Conservation (phyloP, 2,329 filamentous ascomycete genomes). For the Magnaporthales sp. region DNA sequence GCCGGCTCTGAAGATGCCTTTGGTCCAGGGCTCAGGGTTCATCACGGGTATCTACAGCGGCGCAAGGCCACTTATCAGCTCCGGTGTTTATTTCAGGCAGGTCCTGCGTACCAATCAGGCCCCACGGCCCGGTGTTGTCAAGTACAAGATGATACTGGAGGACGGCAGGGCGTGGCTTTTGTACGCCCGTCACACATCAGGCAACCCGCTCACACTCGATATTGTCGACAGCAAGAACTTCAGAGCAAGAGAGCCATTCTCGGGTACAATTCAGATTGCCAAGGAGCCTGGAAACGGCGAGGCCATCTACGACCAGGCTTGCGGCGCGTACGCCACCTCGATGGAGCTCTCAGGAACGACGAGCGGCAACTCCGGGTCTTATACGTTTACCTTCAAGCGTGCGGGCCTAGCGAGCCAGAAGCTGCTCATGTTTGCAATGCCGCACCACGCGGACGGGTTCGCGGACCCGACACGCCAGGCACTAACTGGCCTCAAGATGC, state of each 20-base stretch:
- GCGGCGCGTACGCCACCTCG: constrained; percentile 64
- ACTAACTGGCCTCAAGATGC: constrained; percentile 49
- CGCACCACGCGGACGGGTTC: constrained; percentile 77
- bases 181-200: constrained; percentile 58
- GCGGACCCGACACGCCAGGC: constrained; percentile 43
- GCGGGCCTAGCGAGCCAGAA: constrained; percentile 49
- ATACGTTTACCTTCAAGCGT: constrained; percentile 67
- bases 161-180: constrained; percentile 72
- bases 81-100: constrained; percentile 63
- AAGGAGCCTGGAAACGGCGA: constrained; percentile 65
- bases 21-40: constrained; percentile 86
- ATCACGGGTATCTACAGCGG: constrained; percentile 70
- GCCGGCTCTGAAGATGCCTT: constrained; percentile 63
- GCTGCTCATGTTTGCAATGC: constrained; percentile 79
- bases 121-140: constrained; percentile 57
- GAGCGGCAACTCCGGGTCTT: constrained; percentile 53
- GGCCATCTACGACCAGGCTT: constrained; percentile 62
- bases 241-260: constrained; percentile 58
- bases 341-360: constrained; percentile 57
- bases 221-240: constrained; percentile 61
- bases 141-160: constrained; percentile 66
- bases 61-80: constrained; percentile 63
- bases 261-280: constrained; percentile 72
- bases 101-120: constrained; percentile 50
- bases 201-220: constrained; percentile 55